Percentiles rank a stretch among this genome's conserved stretches.
Evolutionary conservation across 2,329 filamentous ascomycete genomes (phyloP).

Genomic region (Xylaria sp.): DNA sequence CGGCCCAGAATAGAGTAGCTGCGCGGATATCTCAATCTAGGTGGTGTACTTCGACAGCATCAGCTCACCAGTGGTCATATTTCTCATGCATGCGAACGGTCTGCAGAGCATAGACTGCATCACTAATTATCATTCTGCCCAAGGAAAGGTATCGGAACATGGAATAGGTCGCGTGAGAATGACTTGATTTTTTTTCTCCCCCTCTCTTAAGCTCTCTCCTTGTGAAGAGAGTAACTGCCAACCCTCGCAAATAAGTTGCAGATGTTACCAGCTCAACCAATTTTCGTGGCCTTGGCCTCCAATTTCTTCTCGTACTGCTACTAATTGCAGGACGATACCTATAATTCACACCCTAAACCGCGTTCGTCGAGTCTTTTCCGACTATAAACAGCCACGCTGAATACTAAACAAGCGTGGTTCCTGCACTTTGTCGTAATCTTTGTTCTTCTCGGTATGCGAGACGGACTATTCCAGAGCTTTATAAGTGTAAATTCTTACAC

Average conservation of each 20-base stretch:
- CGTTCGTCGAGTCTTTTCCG: slow-evolving; percentile 23
- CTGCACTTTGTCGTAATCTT: slow-evolving; percentile 9
- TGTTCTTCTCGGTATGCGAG: slow-evolving; percentile 25
- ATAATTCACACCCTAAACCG: slow-evolving; percentile 15
- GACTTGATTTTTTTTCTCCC: not conserved
- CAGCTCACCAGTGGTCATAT: not conserved
- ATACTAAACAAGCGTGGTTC: slow-evolving; percentile 6
- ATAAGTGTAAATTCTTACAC: not conserved
- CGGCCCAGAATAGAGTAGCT: not conserved
- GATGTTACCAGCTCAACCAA: not conserved
- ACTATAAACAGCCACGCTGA: slow-evolving; percentile 34
- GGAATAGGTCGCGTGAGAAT: not conserved
- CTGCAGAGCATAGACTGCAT: not conserved
- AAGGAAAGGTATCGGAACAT: not conserved
- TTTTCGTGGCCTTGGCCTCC: not conserved
- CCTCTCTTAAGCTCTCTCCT: not conserved
- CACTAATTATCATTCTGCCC: not conserved
- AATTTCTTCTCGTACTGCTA: not conserved
- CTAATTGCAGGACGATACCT: not conserved
- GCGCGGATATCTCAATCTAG: not conserved
- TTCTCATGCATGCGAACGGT: slow-evolving; percentile 15
- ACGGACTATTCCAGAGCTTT: slow-evolving; percentile 6
- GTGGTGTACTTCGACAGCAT: not conserved
- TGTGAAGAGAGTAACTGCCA: slow-evolving; percentile 13
- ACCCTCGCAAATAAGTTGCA: not conserved